Evolutionary conservation across 2,329 filamentous ascomycete genomes (phyloP).

Genomic region (Claviceps capensis): DNA sequence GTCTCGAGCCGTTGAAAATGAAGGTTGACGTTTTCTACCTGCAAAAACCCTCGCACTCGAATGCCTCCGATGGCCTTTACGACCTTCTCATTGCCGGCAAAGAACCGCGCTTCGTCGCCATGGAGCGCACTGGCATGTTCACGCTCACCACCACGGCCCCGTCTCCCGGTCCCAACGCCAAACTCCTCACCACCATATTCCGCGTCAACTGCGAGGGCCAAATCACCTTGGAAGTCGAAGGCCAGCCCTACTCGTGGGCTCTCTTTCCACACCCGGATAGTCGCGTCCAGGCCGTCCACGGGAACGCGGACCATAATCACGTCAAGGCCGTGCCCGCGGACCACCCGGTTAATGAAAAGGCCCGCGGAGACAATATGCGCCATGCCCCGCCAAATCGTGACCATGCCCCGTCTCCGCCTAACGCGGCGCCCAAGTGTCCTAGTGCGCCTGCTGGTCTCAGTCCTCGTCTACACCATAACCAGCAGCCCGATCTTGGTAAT

Average conservation of each 20-base stretch:
- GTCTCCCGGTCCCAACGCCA: too few species aligned
- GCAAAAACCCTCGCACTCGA: background rate
- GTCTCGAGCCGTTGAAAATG: background rate
- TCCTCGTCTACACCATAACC: background rate
- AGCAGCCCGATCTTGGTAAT: background rate
- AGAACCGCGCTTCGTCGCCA: background rate
- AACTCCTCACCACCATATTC: background rate
- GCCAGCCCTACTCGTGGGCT: background rate
- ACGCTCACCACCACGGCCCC: background rate
- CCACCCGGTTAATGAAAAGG: background rate
- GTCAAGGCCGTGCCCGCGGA: background rate
- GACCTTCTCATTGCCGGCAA: background rate
- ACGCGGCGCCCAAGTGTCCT: background rate
- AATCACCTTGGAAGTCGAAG: background rate
- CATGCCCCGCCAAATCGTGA: background rate
- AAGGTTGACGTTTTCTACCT: background rate
- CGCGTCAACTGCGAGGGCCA: slow-evolving; percentile 1
- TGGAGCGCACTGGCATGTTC: background rate
- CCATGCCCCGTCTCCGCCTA: background rate
- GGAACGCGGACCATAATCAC: background rate
- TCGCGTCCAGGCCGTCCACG: background rate
- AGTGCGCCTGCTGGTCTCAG: background rate
- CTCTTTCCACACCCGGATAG: too few species aligned
- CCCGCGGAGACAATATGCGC: background rate
- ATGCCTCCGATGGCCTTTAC: background rate